These are phyloP conservation scores for Chaetomidium leptoderma DNA, from an alignment of 495 filamentous ascomycete species.

Conservation along the genomic window DNA sequence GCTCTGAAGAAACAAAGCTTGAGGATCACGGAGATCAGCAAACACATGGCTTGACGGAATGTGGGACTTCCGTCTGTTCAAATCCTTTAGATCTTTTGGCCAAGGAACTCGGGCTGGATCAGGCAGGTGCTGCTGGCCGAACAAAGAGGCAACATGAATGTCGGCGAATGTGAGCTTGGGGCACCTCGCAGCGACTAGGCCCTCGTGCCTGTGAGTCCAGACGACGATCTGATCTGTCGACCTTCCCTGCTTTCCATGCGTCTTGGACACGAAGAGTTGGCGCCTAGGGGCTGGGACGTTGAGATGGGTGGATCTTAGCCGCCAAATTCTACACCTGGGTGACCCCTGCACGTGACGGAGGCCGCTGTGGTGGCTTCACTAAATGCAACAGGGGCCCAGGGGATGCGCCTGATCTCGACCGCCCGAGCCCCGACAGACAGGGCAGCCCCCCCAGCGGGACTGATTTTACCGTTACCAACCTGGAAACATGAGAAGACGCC, in stretches of 20 bases:
- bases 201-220: too few species aligned
- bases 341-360: constrained; percentile 27
- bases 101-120: background rate
- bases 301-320: background rate
- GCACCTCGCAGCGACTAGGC: too few species aligned
- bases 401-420: constrained; percentile 27
- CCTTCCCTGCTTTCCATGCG: background rate
- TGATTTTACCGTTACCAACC: constrained; percentile 24
- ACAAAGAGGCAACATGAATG: background rate
- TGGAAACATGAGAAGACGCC: constrained; percentile 14
- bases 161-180: too few species aligned
- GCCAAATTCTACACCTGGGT: constrained; percentile 10
- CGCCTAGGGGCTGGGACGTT: background rate
- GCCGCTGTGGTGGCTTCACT: constrained; percentile 24
- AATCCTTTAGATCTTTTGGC: background rate
- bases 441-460: constrained; percentile 13
- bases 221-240: too few species aligned
- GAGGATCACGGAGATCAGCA: constrained; percentile 4
- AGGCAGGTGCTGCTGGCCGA: background rate
- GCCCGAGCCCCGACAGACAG: constrained; percentile 16
- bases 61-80: too few species aligned
- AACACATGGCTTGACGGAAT: background rate
- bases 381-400: constrained; percentile 21
- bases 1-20: background rate
- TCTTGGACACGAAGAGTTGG: background rate